Evolutionary conservation across 257 asterid species (phyloP).

Genomic region (Coffea eugenioides): DNA sequence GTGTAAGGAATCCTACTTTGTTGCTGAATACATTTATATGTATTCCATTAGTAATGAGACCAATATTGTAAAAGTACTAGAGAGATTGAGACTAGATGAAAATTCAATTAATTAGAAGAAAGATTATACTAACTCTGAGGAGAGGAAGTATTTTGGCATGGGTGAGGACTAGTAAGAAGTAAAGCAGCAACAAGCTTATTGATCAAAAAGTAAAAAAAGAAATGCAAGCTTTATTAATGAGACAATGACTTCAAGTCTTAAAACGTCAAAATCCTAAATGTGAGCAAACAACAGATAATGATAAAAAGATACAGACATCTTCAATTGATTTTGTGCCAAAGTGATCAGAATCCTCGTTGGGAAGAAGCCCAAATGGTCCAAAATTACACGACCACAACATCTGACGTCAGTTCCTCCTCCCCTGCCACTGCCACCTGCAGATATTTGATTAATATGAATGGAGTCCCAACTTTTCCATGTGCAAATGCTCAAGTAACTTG

Average conservation of each 20-base stretch:
- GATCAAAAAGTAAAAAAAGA: background rate
- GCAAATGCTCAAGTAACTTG: background rate
- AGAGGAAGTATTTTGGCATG: too few species aligned
- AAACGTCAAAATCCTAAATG: background rate
- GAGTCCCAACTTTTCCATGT: background rate
- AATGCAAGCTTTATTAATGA: background rate
- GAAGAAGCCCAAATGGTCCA: conserved; percentile 24
- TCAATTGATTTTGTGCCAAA: conserved; percentile 17
- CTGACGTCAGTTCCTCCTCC: conserved; percentile 9
- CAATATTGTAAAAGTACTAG: too few species aligned
- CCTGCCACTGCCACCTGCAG: background rate
- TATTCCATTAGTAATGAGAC: too few species aligned
- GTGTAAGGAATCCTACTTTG: too few species aligned
- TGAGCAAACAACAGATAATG: background rate
- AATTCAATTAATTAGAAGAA: too few species aligned
- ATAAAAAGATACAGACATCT: background rate
- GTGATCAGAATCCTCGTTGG: conserved; percentile 42
- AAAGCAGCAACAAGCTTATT: background rate
- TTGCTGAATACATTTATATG: too few species aligned
- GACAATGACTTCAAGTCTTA: background rate
- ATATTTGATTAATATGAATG: background rate
- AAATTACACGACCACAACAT: conserved; percentile 14
- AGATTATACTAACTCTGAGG: too few species aligned
- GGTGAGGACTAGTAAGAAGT: too few species aligned
- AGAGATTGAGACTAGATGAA: too few species aligned